Percentiles rank a stretch among this genome's conserved stretches.
Evolutionary conservation across 2,329 filamentous ascomycete species (phyloP).

Genomic region (Colletotrichum sp.): DNA sequence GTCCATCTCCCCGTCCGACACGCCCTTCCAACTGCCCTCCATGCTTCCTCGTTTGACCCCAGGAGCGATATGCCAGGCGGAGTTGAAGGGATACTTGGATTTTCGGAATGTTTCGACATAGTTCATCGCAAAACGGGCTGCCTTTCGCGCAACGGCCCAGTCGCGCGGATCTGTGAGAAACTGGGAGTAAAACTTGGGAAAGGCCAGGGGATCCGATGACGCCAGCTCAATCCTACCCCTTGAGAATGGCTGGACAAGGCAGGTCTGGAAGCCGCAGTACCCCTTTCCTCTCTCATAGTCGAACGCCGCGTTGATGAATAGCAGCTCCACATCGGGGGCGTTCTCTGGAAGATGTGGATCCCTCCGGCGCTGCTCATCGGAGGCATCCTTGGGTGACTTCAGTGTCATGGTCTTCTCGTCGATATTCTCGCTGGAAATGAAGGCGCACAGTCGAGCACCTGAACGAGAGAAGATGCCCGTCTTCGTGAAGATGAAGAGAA

Average conservation of each 20-base stretch:
- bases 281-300: constrained; percentile 28
- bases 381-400: background rate
- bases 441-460: constrained; percentile 27
- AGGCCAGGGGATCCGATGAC: constrained; percentile 36
- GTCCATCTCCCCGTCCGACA: constrained; percentile 35
- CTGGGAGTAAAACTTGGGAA: constrained; percentile 36
- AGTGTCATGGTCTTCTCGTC: constrained; percentile 31
- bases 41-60: background rate
- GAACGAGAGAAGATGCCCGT: constrained; percentile 27
- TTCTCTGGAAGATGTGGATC: constrained; percentile 26
- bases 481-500: constrained; percentile 33
- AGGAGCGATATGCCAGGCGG: background rate
- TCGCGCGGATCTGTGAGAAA: constrained; percentile 34
- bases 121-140: constrained; percentile 34
- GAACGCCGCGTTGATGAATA: constrained; percentile 43
- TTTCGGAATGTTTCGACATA: constrained; percentile 31
- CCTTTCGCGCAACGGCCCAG: constrained; percentile 27
- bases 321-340: constrained; percentile 34
- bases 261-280: constrained; percentile 29
- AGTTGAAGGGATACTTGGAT: constrained; percentile 28
- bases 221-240: constrained; percentile 34
- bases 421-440: constrained; percentile 28
- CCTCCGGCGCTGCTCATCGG: constrained; percentile 15
- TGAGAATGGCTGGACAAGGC: constrained; percentile 34
- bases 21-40: constrained; percentile 26